Base-by-base conservation (phyloP, 2,329 filamentous ascomycete species). In the Ophiostoma sp. region DNA sequence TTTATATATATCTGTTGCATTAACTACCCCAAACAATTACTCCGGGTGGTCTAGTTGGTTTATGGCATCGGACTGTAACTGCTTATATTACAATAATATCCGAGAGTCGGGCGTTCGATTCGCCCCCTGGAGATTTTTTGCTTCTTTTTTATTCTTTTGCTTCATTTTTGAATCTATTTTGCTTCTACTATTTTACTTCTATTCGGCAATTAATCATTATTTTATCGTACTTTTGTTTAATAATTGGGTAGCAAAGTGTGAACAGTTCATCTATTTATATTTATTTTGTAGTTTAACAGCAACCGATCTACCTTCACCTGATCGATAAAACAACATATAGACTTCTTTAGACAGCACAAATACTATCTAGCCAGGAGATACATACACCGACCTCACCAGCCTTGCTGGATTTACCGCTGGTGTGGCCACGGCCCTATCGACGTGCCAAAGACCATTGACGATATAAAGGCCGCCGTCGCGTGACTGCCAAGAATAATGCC, bases 391-490 rank as follows among this genome's bases (percentile, higher is more conserved):
- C 38, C 12, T 62, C 14, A 14, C 14, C 12, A 7, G 55, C 55
- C 18, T 36, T 5, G 38, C 12, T 36, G 58, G 58, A 4, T 12
- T 40, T 14, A 38, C 58, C n/a, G 9, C 9, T 40, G 55, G 36
- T 12, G 58, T 38, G 36, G 58, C 58, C 38, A 41, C 0, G 75
- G 76, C 5, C 79, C 79, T n/a, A 79, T 84, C 40, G 79, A 80
- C 0, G 74, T 79, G 0, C 81, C 81, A 0, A 77, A 73, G 4
- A 81, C 78, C 3, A 73, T 75, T 60, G 74, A 79, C 66, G 79
- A 84, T 66, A 76, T 84, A 4, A 79, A 80, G 64, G 78, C 79
- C 68, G 80, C 81, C 6, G 80, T 85, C 5, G 72, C 75, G 4
- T 84, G 82, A 71, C 83, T 81, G 45, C 74, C 73, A 6, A 70